These are phyloP conservation scores for Ophiostoma ips DNA, from an alignment of 2,329 filamentous ascomycete species.

Conservation along the genomic window DNA sequence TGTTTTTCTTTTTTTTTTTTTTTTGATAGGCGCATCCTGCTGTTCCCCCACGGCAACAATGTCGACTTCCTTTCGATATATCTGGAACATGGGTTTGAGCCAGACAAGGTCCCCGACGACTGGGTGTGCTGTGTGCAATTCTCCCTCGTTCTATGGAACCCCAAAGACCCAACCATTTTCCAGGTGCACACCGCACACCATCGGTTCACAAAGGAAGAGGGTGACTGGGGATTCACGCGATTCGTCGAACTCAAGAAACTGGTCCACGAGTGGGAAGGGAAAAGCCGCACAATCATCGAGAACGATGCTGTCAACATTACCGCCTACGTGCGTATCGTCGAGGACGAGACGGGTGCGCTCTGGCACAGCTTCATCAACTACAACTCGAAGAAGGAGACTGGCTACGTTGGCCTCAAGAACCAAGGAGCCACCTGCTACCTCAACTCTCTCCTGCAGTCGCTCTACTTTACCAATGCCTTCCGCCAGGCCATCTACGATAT, in stretches of 20 bases:
- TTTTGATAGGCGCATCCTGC: constrained; percentile 79
- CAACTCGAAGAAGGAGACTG: constrained; percentile 98
- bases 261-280: constrained; percentile 59
- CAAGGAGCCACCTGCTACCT: constrained; percentile 88
- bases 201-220: constrained; percentile 89
- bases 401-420: constrained; percentile 91
- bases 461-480: constrained; percentile 86
- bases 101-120: constrained; percentile 63
- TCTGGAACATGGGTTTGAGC: constrained; percentile 82
- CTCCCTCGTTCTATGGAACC: constrained; percentile 85
- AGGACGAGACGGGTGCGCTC: constrained; percentile 76
- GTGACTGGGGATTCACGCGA: constrained; percentile 97
- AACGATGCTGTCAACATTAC: constrained; percentile 67
- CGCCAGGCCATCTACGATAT: constrained; percentile 97
- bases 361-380: constrained; percentile 93
- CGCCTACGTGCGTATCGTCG: constrained; percentile 67
- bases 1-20: no score
- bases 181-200: constrained; percentile 77
- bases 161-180: constrained; percentile 77
- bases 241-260: constrained; percentile 81
- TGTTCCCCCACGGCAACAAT: constrained; percentile 92
- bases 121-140: constrained; percentile 98
- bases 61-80: constrained; percentile 91
- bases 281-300: constrained; percentile 57
- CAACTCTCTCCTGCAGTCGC: constrained; percentile 69